Conservation (phyloP, 352 stramenopile genomes). For the Pythium volutum region DNA sequence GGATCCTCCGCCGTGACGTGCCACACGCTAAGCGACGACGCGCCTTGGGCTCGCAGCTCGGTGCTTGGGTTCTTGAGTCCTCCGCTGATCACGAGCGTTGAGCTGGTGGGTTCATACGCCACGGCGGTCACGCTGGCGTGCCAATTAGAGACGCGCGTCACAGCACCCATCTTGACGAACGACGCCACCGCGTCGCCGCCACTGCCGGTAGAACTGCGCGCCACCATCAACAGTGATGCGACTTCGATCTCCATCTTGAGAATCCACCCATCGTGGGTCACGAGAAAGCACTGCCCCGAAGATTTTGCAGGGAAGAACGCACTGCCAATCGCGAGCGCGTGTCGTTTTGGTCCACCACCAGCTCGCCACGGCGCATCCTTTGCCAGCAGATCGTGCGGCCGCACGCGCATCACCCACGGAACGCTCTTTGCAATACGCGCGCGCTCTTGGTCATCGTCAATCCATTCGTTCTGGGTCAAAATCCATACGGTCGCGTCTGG, state of each 20-base stretch:
- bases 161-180: conserved; percentile 37
- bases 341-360: conserved; percentile 11
- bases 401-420: conserved; percentile 32
- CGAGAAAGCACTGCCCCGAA: conserved; percentile 36
- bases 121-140: conserved; percentile 48
- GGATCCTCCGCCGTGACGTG: conserved; percentile 38
- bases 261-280: conserved; percentile 40
- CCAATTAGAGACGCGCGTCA: conserved; percentile 54
- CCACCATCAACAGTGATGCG: conserved; percentile 39
- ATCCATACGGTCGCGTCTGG: conserved; percentile 39
- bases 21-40: conserved; percentile 71
- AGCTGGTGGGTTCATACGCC: conserved; percentile 35
- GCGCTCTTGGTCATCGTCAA: conserved; percentile 13
- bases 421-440: neutral
- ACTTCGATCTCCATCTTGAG: conserved; percentile 49
- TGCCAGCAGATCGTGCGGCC: conserved; percentile 32
- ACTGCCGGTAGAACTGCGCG: conserved; percentile 24
- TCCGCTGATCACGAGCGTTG: conserved; percentile 51
- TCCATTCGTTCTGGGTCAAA: conserved; percentile 37
- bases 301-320: conserved; percentile 43
- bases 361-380: conserved; percentile 35
- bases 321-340: conserved; percentile 27
- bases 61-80: conserved; percentile 53
- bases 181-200: neutral
- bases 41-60: conserved; percentile 40